Percentiles rank a stretch among this genome's conserved stretches.
Evolutionary conservation across 306 rosid species (phyloP).

Genomic region (Cucumis hystrix): DNA sequence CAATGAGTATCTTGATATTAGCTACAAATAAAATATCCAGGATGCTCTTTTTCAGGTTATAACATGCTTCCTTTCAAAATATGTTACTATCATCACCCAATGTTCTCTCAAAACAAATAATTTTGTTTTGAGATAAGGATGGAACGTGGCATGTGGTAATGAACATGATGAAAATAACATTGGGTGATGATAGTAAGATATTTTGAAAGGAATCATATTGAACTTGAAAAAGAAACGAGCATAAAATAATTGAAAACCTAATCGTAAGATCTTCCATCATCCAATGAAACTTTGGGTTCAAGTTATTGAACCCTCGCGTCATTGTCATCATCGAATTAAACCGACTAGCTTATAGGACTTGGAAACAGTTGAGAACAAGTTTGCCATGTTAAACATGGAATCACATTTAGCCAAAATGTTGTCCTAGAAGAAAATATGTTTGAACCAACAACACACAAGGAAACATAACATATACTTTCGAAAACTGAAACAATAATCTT

Average conservation of each 20-base stretch:
- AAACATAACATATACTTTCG: not conserved
- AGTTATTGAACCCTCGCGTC: not conserved
- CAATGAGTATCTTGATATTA: too few species aligned
- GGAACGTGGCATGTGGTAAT: constrained; percentile 1
- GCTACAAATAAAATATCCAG: too few species aligned
- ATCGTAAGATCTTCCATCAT: not conserved
- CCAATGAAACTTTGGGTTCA: too few species aligned
- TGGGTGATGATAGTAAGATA: not conserved
- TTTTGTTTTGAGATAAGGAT: constrained; percentile 5
- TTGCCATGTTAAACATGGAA: not conserved
- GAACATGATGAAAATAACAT: not conserved
- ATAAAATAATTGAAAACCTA: not conserved
- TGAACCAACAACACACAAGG: not conserved
- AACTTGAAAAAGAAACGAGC: not conserved
- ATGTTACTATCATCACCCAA: too few species aligned
- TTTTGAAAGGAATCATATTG: not conserved
- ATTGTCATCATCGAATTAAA: not conserved
- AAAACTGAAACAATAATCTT: not conserved
- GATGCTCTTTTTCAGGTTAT: too few species aligned
- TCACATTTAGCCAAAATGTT: not conserved
- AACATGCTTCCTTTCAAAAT: too few species aligned
- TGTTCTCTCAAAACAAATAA: too few species aligned
- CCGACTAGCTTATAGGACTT: not conserved
- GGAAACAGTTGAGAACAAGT: not conserved
- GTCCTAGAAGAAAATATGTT: not conserved